Conservation (phyloP, 2,329 filamentous ascomycete species). For the Colletotrichum simmondsii region DNA sequence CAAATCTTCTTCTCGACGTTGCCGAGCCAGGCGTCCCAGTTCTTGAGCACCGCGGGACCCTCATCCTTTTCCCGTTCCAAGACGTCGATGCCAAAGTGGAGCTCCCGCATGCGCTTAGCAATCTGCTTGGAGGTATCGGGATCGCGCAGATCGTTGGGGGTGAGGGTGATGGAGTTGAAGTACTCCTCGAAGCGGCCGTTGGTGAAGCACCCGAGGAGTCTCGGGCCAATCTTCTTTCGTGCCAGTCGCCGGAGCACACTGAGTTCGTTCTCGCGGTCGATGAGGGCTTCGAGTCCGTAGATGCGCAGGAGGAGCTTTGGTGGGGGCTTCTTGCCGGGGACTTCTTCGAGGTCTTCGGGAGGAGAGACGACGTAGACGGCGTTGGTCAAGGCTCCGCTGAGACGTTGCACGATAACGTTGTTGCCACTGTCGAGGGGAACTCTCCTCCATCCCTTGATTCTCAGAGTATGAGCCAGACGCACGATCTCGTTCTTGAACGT, state of each 20-base stretch:
- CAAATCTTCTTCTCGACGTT: constrained; percentile 71
- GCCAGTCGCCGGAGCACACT: constrained; percentile 86
- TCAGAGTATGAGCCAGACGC: constrained; percentile 86
- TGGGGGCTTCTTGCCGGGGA: constrained; percentile 58
- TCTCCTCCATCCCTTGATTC: constrained; percentile 90
- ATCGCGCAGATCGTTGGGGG: constrained; percentile 78
- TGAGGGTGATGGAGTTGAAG: constrained; percentile 86
- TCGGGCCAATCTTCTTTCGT: constrained; percentile 91
- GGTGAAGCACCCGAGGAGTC: constrained; percentile 88
- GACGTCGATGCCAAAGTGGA: constrained; percentile 93
- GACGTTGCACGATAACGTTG: constrained; percentile 75
- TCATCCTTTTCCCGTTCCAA: constrained; percentile 80
- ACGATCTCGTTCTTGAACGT: constrained; percentile 93
- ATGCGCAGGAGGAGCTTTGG: constrained; percentile 86
- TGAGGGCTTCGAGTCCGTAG: constrained; percentile 95
- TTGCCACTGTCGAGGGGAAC: constrained; percentile 79
- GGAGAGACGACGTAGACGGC: constrained; percentile 95
- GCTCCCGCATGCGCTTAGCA: constrained; percentile 95
- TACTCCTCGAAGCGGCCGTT: constrained; percentile 98
- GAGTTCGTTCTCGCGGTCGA: constrained; percentile 91
- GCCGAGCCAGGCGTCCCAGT: constrained; percentile 93
- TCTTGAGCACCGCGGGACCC: constrained; percentile 87
- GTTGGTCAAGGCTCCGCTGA: constrained; percentile 95
- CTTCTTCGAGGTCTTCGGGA: constrained; percentile 66
- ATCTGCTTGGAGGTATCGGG: constrained; percentile 91